Evolutionary conservation across 305 asterid species (phyloP), one percentile per base, ranked within the genome.

Genomic region (Plantago rigida): DNA sequence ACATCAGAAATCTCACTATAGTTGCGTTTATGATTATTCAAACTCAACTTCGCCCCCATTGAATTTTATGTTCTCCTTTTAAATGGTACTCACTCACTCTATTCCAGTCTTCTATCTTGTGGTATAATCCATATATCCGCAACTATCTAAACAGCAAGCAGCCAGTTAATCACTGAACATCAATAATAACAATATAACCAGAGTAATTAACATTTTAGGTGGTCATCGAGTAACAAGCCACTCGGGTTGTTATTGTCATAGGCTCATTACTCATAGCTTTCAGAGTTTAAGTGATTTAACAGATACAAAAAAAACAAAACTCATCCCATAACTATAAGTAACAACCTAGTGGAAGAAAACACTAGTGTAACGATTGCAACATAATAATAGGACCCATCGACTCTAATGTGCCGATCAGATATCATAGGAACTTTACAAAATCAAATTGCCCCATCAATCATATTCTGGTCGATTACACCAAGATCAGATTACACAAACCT

Each of bases 21-120:
- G 67, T 79, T 69, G 50, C 54, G 70, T 61, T 68, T 80, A 55
- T 70, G 65, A 68, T 66, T 74, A 47, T 68, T 78, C 60, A 72
- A 64, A 68, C 96, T 87, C 78, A 87, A 67, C 76, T 78, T 71
- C 22, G 79, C 79, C 73, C 96, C 95, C 96, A 88, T 88, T 42
- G 73, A 56, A 26, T 55, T 49, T 17, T 42, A 45, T 52, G 59
- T 14, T 68, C 13, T 15, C 51, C 73, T 66, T 54, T 34, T 57
- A 63, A 65, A 62, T 47, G 39, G 51, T 54, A 69, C 15, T 39
- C 63, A 45, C 51, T 50, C 51, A 24, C 28, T 59, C 44, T 29
- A 28, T 51, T 66, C 44, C 60, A 60, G 62, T 24, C 58, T 15
- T 49, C 66, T 67, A 26, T 45, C 61, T 48, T 22, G 17, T 41